A percentile compares a stretch with the other conserved stretches of the same genome.
Evolutionary conservation across 208 protist species (phyloP).

Genomic region (Histomonas meleagridis): DNA sequence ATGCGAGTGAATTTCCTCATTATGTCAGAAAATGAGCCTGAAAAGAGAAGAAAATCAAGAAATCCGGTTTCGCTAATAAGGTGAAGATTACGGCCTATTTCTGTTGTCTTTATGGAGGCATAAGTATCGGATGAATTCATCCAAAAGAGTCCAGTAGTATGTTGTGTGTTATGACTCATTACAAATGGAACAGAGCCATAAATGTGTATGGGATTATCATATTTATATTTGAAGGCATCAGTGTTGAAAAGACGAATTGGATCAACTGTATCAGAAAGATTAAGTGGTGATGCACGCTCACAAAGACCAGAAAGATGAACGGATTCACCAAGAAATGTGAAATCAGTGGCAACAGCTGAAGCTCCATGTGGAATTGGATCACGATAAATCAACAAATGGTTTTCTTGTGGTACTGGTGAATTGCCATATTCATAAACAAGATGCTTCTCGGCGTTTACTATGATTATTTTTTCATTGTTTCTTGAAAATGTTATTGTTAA

Average conservation of each 20-base stretch:
- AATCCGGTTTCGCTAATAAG: slow-evolving; percentile 77
- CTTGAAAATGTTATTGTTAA: background rate
- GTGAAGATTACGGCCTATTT: slow-evolving; percentile 47
- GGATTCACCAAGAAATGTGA: background rate
- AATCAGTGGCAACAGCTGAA: background rate
- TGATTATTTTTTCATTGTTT: background rate
- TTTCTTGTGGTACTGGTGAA: too few relatives aligned
- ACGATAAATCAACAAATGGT: background rate
- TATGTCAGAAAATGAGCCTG: slow-evolving; percentile 67
- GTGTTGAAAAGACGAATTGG: slow-evolving; percentile 85
- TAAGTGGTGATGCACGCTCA: background rate
- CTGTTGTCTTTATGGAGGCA: background rate
- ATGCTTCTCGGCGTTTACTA: background rate
- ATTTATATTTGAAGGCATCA: slow-evolving; percentile 87
- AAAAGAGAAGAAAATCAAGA: slow-evolving; percentile 84
- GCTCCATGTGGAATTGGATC: background rate
- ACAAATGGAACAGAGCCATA: slow-evolving; percentile 89
- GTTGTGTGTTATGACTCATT: slow-evolving; percentile 57
- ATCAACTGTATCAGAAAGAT: background rate
- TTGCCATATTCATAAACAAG: too few relatives aligned
- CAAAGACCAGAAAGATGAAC: background rate
- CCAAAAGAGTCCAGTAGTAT: slow-evolving; percentile 37
- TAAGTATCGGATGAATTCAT: background rate
- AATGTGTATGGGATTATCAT: slow-evolving; percentile 65
- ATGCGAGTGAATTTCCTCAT: slow-evolving; percentile 72